Base-by-base conservation (phyloP, 1,139 yeast genomes). In the Hyphopichia wangnamkhiaoensis region DNA sequence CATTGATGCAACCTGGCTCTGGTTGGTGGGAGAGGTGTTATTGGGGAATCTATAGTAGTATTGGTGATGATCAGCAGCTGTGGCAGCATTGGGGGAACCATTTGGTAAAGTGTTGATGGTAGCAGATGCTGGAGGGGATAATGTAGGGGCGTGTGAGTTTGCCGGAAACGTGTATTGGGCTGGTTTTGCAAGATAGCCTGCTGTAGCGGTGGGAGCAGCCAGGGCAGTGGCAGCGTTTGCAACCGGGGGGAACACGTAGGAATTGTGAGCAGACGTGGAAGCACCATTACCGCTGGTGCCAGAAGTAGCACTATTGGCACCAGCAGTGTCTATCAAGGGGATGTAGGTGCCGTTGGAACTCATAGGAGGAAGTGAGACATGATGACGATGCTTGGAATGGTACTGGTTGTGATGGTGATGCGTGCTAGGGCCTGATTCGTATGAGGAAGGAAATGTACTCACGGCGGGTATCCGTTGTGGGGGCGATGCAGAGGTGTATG, bases 11-110 rank as follows among this genome's bases (percentile, higher is more conserved):
- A 15, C 33, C 33, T 5, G 20, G 33, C 19, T n/a, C 6, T 10
- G 12, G n/a, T 16, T 15, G n/a, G 19, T 15, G 16, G 18, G 33
- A n/a, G 33, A 16, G n/a, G 33, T 7, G 16, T n/a, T 30, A 18
- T 18, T 16, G 13, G 33, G 23, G 18, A 18, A 21, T 24, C 9
- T 13, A 15, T 21, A 13, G 24, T 31, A 21, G 13, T 15, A 13
- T 23, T 33, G 35, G 12, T 23, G 20, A 14, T n/a, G 25, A 10
- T 13, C 13, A 14, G 37, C 32, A 25, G 36, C 16, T 23, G 24
- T 18, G 14, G 12, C 25, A 20, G 25, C 7, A 10, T 15, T 5
- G 18, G 8, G 25, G 7, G 16, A 26, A 18, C 13, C 24, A 28
- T n/a, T 18, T 10, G 26, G 13, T 6, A 5, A 9, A 17, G 23